Evolutionary conservation across 106 monocot species (phyloP).

Genomic region (Alisma plantagoaquatica): DNA sequence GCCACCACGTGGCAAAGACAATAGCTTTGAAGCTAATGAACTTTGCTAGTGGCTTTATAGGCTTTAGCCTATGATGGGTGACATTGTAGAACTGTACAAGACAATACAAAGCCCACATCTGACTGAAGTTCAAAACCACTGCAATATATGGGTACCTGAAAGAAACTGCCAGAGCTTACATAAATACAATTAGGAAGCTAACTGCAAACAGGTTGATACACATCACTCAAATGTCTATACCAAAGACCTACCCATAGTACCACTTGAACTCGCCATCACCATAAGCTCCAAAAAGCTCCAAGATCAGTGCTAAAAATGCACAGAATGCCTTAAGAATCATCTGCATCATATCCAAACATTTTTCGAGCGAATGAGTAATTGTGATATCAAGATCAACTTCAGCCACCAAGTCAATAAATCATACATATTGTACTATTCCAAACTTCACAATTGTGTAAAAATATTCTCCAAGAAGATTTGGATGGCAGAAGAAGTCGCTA

Average conservation of each 20-base stretch:
- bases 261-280: conserved; percentile 86
- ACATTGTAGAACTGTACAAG: conserved; percentile 83
- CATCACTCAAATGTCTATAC: too few relatives aligned
- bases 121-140: conserved; percentile 75
- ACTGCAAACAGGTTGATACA: too few relatives aligned
- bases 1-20: conserved; percentile 97
- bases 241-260: conserved; percentile 72
- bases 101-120: conserved; percentile 89
- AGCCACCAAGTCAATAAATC: conserved; percentile 6
- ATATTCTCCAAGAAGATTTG: conserved; percentile 43
- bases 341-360: conserved; percentile 11
- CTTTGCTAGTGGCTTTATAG: conserved; percentile 68
- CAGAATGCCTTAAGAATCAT: conserved; percentile 83
- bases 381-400: conserved; percentile 1
- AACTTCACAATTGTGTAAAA: conserved; percentile 60
- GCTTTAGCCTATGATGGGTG: conserved; percentile 46
- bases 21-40: conserved; percentile 95
- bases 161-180: not conserved
- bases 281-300: conserved; percentile 75
- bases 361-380: too few relatives aligned
- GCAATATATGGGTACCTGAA: conserved; percentile 82
- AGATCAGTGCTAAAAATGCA: conserved; percentile 60
- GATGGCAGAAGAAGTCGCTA: conserved; percentile 46
- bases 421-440: conserved; percentile 78
- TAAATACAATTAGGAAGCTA: too few relatives aligned